phyloP scores from a whole-genome alignment of 495 filamentous ascomycete genomes.

The Aspergillus sclerotiicarbonarius region DNA sequence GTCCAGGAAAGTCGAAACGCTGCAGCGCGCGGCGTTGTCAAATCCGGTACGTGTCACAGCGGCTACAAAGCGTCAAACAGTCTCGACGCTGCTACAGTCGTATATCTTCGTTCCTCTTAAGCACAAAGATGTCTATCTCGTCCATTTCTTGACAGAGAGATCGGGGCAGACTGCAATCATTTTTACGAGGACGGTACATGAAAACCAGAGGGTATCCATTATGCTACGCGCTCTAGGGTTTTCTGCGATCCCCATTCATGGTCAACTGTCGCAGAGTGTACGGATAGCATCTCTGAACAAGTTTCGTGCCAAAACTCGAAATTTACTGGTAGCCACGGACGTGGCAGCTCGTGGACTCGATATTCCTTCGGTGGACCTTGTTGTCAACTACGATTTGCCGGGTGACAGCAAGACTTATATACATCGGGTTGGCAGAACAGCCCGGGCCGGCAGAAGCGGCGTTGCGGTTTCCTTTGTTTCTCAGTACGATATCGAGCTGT shows the following conservation, averaged over 20 bases:
- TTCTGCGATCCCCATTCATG: constrained; percentile 87
- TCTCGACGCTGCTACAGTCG: constrained; percentile 75
- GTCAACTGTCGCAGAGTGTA: constrained; percentile 79
- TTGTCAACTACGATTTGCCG: constrained; percentile 84
- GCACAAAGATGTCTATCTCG: constrained; percentile 87
- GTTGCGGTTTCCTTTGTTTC: constrained; percentile 77
- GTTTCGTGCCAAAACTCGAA: constrained; percentile 69
- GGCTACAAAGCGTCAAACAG: constrained; percentile 77
- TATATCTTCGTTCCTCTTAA: constrained; percentile 85
- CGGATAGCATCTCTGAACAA: constrained; percentile 84
- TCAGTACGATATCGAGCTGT: constrained; percentile 91
- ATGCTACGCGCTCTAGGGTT: constrained; percentile 77
- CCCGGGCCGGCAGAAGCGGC: constrained; percentile 82
- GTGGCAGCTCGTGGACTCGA: constrained; percentile 93
- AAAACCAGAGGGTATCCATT: constrained; percentile 79
- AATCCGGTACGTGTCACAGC: constrained; percentile 78
- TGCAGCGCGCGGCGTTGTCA: constrained; percentile 82
- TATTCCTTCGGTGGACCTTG: constrained; percentile 86
- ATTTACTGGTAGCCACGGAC: constrained; percentile 93
- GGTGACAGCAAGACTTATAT: constrained; percentile 76
- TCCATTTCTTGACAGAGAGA: constrained; percentile 81
- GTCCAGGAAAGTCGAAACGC: constrained; percentile 85
- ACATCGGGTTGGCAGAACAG: constrained; percentile 90
- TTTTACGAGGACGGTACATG: constrained; percentile 93
- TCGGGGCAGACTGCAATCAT: constrained; percentile 78